These are phyloP conservation scores for Epichloe brachyelytri DNA, from an alignment of 2,329 filamentous ascomycete species.

Conservation along the genomic window DNA sequence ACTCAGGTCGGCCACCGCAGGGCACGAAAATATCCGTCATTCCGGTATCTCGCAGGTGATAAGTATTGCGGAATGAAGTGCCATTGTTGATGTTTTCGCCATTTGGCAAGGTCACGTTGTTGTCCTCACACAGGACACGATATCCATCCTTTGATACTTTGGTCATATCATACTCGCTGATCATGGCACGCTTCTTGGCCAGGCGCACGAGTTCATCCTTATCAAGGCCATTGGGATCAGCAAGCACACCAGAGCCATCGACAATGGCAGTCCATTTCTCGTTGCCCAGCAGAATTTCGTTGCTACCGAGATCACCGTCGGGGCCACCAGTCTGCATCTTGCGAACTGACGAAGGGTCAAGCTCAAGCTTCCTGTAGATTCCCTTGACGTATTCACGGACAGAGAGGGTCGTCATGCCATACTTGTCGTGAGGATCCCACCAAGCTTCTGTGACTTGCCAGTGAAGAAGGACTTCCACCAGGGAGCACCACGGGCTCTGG, in stretches of 20 bases:
- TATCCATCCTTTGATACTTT: constrained; percentile 86
- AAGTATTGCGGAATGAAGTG: constrained; percentile 93
- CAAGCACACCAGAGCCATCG: constrained; percentile 90
- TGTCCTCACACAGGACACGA: constrained; percentile 83
- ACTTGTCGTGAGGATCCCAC: constrained; percentile 89
- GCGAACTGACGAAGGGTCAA: constrained; percentile 71
- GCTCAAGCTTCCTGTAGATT: constrained; percentile 89
- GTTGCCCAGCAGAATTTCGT: constrained; percentile 90
- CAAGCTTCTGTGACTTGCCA: constrained; percentile 89
- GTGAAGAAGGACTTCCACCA: constrained; percentile 99
- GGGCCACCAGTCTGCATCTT: constrained; percentile 98
- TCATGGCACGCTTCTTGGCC: constrained; percentile 80
- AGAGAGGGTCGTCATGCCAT: constrained; percentile 96
- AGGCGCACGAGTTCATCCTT: constrained; percentile 71
- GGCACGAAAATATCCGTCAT: constrained; percentile 85
- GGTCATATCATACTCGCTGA: constrained; percentile 68
- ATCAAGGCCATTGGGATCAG: constrained; percentile 83
- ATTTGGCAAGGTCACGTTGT: constrained; percentile 71
- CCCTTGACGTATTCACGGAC: constrained; percentile 93
- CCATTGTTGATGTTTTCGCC: constrained; percentile 85
- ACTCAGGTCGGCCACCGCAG: constrained; percentile 91
- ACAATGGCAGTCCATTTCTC: constrained; percentile 93
- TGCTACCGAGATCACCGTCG: constrained; percentile 91
- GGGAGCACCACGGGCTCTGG: constrained; percentile 70
- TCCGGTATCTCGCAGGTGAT: constrained; percentile 70